phyloP scores from a whole-genome alignment of 2,329 filamentous ascomycete genomes.

The Colletotrichum sp. region DNA sequence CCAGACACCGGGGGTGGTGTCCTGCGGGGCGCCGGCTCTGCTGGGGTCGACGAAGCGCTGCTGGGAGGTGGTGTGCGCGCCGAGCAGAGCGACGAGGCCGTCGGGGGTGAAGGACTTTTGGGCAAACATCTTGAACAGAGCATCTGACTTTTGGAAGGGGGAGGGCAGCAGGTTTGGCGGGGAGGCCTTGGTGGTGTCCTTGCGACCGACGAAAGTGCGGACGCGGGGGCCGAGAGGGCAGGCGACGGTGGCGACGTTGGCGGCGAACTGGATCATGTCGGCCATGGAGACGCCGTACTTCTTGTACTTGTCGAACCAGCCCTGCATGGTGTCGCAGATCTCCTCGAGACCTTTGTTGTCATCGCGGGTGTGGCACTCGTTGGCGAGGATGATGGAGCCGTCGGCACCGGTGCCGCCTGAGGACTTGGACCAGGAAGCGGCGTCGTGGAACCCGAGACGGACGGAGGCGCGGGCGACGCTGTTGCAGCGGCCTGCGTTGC shows the following conservation, averaged over 20 bases:
- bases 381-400: conserved; percentile 45
- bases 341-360: conserved; percentile 53
- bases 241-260: conserved; percentile 52
- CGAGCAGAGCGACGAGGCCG: conserved; percentile 57
- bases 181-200: conserved; percentile 43
- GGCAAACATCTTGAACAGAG: conserved; percentile 51
- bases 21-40: conserved; percentile 50
- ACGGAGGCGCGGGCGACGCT: conserved; percentile 46
- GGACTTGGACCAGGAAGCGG: conserved; percentile 45
- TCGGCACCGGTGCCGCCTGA: conserved; percentile 48
- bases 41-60: conserved; percentile 47
- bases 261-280: conserved; percentile 59
- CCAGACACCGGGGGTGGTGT: conserved; percentile 57
- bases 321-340: conserved; percentile 42
- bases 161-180: conserved; percentile 48
- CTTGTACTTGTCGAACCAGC: conserved; percentile 46
- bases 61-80: conserved; percentile 56
- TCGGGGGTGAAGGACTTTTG: conserved; percentile 57
- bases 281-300: conserved; percentile 50
- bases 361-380: conserved; percentile 37
- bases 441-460: conserved; percentile 53
- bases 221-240: conserved; percentile 51
- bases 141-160: conserved; percentile 46
- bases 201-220: conserved; percentile 54
- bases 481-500: conserved; percentile 43